These are phyloP conservation scores for Rhizopogon vesiculosus DNA, from an alignment of 768 basidiomycete species.

Conservation along the genomic window DNA sequence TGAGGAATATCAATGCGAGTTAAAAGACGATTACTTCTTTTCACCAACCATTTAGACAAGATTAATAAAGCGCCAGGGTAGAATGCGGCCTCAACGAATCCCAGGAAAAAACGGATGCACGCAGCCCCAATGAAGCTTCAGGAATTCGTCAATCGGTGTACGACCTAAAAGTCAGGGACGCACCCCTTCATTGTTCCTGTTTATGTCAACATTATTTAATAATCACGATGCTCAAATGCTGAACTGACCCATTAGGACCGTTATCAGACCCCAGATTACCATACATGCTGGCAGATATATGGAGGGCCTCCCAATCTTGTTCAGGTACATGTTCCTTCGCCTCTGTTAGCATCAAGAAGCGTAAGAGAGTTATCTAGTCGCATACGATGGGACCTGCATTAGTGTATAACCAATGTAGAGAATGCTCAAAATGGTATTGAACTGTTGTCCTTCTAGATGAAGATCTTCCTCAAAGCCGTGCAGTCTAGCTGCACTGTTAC, in stretches of 20 bases:
- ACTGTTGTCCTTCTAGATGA: slow-evolving; percentile 54
- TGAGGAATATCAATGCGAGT: slow-evolving; percentile 45
- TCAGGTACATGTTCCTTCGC: slow-evolving; percentile 64
- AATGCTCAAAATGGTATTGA: slow-evolving; percentile 62
- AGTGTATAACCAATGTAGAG: slow-evolving; percentile 70
- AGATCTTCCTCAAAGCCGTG: slow-evolving; percentile 70
- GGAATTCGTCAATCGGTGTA: slow-evolving; percentile 1
- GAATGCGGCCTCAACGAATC: slow-evolving; percentile 70
- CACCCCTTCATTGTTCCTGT: slow-evolving; percentile 39
- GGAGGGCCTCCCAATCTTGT: slow-evolving; percentile 64
- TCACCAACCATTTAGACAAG: slow-evolving; percentile 31
- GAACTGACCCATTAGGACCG: slow-evolving; percentile 53
- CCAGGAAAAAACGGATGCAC: slow-evolving; percentile 70
- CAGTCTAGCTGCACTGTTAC: slow-evolving; percentile 60
- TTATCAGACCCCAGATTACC: slow-evolving; percentile 66
- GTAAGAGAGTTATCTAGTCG: slow-evolving; percentile 5
- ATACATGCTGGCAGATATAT: slow-evolving; percentile 64
- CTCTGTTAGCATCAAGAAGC: background rate
- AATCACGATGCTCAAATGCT: too few relatives aligned
- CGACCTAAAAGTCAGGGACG: background rate
- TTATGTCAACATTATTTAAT: background rate
- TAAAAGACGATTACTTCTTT: slow-evolving; percentile 21
- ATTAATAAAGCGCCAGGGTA: slow-evolving; percentile 59
- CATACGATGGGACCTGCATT: slow-evolving; percentile 77
- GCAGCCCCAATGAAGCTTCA: slow-evolving; percentile 58